These are phyloP conservation scores for Colletotrichum sp. DNA, from an alignment of 2,329 filamentous ascomycete genomes.

Conservation along the genomic window DNA sequence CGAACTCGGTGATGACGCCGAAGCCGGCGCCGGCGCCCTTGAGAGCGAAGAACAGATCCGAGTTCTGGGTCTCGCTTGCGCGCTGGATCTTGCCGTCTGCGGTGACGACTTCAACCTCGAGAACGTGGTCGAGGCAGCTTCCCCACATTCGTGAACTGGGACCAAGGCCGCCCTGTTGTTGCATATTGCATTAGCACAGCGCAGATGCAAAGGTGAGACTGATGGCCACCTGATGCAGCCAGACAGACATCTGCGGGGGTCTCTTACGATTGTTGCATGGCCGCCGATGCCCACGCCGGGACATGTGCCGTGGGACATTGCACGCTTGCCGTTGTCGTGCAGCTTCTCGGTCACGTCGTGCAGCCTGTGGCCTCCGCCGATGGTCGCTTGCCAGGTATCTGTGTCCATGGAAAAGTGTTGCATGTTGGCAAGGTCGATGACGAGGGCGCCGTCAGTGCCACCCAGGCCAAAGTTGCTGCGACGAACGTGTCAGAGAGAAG, in stretches of 20 bases:
- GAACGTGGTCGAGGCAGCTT: constrained; percentile 57
- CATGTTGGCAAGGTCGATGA: constrained; percentile 60
- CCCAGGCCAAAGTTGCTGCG: constrained; percentile 49
- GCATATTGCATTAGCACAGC: background rate
- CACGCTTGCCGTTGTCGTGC: constrained; percentile 56
- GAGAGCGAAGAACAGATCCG: constrained; percentile 62
- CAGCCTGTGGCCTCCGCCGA: constrained; percentile 59
- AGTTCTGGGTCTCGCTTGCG: constrained; percentile 51
- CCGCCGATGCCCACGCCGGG: constrained; percentile 64
- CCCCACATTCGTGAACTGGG: constrained; percentile 67
- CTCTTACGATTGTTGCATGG: constrained; percentile 59
- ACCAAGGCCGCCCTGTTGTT: constrained; percentile 57
- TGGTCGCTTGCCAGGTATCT: constrained; percentile 56
- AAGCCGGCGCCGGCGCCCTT: constrained; percentile 62
- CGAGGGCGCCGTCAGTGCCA: constrained; percentile 54
- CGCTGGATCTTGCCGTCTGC: constrained; percentile 56
- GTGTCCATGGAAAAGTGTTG: constrained; percentile 58
- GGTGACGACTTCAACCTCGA: constrained; percentile 61
- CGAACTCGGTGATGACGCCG: constrained; percentile 62
- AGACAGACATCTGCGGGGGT: background rate
- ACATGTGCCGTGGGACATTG: constrained; percentile 65
- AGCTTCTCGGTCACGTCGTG: constrained; percentile 56
- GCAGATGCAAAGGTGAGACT: background rate
- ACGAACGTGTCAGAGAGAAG: background rate
- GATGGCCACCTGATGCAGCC: background rate